Percentiles rank a stretch among this genome's conserved stretches.
Evolutionary conservation across 768 basidiomycete species (phyloP).

Genomic region (Lactifluus piperatus): DNA sequence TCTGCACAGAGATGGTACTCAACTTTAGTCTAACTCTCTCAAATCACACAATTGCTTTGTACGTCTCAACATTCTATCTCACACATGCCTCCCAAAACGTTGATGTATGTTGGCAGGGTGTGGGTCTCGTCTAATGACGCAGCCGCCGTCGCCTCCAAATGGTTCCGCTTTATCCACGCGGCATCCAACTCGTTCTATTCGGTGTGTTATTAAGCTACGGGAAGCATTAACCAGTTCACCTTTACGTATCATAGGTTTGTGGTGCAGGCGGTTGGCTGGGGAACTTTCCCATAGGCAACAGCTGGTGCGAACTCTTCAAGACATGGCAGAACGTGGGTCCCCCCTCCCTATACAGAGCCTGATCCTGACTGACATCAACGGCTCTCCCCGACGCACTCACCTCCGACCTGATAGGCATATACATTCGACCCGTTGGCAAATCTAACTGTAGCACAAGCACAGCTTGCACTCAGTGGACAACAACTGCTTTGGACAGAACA

Average conservation of each 20-base stretch:
- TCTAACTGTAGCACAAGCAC: too few relatives aligned
- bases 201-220: conserved; percentile 24
- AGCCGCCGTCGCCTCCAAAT: too few relatives aligned
- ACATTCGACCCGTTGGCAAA: too few relatives aligned
- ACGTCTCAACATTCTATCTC: not conserved
- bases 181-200: conserved; percentile 76
- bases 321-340: conserved; percentile 77
- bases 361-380: too few relatives aligned
- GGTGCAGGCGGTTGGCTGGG: conserved; percentile 71
- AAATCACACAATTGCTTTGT: conserved; percentile 10
- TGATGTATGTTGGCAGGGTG: conserved; percentile 38
- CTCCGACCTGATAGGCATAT: too few relatives aligned
- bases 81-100: not conserved
- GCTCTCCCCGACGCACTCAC: too few relatives aligned
- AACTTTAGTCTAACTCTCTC: not conserved
- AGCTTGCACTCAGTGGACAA: conserved; percentile 69
- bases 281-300: conserved; percentile 36
- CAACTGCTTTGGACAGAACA: conserved; percentile 72
- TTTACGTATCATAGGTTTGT: not conserved
- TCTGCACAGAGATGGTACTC: not conserved
- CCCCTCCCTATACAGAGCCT: too few relatives aligned
- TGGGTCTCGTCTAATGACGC: too few relatives aligned
- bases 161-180: conserved; percentile 55
- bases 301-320: conserved; percentile 76
- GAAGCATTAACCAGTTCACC: not conserved